Evolutionary conservation across 306 rosid species (phyloP).

Genomic region (Phaseolus lunatus): DNA sequence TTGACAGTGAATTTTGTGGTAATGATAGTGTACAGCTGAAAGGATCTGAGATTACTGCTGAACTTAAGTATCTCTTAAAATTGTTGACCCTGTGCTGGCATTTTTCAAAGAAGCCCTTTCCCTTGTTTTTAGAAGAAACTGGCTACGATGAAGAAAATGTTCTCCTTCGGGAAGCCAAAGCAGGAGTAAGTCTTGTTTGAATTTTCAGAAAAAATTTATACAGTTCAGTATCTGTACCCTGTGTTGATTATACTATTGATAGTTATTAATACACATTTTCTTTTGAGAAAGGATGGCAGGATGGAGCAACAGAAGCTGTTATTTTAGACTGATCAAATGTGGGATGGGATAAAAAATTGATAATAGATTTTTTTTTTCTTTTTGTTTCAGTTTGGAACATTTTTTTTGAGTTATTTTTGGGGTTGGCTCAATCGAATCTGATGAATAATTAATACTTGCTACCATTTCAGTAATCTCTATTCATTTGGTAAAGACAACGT

Average conservation of each 20-base stretch:
- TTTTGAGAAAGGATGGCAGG: conserved; percentile 21
- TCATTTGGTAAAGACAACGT: conserved; percentile 1
- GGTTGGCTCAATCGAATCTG: background rate
- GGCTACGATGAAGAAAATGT: conserved; percentile 78
- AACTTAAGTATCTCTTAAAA: conserved; percentile 73
- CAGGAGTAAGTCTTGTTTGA: conserved; percentile 74
- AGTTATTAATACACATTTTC: background rate
- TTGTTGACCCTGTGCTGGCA: conserved; percentile 95
- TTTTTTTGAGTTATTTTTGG: background rate
- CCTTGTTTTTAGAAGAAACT: conserved; percentile 81
- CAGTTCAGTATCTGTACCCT: conserved; percentile 4
- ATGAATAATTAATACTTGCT: conserved; percentile 30
- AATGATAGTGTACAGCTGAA: conserved; percentile 70
- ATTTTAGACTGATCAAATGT: background rate
- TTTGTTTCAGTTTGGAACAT: background rate
- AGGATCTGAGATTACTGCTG: conserved; percentile 70
- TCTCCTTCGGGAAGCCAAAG: conserved; percentile 91
- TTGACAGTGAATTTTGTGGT: conserved; percentile 79
- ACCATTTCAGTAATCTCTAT: conserved; percentile 12
- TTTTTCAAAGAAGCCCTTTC: conserved; percentile 87
- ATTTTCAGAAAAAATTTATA: background rate
- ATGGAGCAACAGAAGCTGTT: conserved; percentile 15
- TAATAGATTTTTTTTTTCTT: conserved; percentile 9
- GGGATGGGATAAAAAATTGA: conserved; percentile 22
- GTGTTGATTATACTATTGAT: conserved; percentile 11